Evolutionary conservation across 2,329 filamentous ascomycete species (phyloP).

Genomic region (Chalaropsis thielavioides): DNA sequence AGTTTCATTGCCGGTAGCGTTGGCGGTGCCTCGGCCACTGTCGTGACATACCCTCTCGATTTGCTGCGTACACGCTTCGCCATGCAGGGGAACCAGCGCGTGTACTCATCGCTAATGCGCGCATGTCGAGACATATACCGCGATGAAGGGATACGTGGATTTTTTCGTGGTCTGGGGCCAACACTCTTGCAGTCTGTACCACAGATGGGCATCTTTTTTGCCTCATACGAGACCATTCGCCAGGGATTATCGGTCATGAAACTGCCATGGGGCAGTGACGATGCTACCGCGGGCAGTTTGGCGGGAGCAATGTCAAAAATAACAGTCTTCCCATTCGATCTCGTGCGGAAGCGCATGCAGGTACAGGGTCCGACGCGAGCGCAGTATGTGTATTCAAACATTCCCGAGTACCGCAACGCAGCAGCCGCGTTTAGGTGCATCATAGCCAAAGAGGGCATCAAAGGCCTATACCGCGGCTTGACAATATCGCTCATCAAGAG

Average conservation of each 20-base stretch:
- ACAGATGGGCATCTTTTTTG: slow-evolving; percentile 95
- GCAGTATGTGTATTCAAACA: slow-evolving; percentile 71
- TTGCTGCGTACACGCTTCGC: slow-evolving; percentile 88
- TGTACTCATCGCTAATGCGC: slow-evolving; percentile 59
- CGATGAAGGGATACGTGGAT: slow-evolving; percentile 63
- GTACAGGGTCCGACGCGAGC: slow-evolving; percentile 79
- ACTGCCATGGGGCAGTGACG: slow-evolving; percentile 59
- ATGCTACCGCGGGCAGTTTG: slow-evolving; percentile 67
- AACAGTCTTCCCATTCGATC: slow-evolving; percentile 79
- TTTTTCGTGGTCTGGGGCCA: slow-evolving; percentile 75
- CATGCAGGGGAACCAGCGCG: slow-evolving; percentile 66
- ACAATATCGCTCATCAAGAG: slow-evolving; percentile 84
- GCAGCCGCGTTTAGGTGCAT: slow-evolving; percentile 53
- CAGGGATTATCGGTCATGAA: slow-evolving; percentile 39
- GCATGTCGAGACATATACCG: slow-evolving; percentile 59
- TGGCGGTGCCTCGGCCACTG: slow-evolving; percentile 71
- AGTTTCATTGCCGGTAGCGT: slow-evolving; percentile 72
- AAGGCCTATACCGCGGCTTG: slow-evolving; percentile 76
- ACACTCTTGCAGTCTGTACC: slow-evolving; percentile 79
- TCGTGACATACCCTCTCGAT: slow-evolving; percentile 80
- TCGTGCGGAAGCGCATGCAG: slow-evolving; percentile 84
- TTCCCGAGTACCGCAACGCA: slow-evolving; percentile 66
- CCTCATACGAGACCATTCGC: slow-evolving; percentile 66
- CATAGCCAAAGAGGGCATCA: slow-evolving; percentile 53
- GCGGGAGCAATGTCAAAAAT: slow-evolving; percentile 78